A percentile compares a stretch with the other conserved stretches of the same genome.
Evolutionary conservation across 805 yeast species (phyloP).

Genomic region (Metschnikowia baotianmanensis): DNA sequence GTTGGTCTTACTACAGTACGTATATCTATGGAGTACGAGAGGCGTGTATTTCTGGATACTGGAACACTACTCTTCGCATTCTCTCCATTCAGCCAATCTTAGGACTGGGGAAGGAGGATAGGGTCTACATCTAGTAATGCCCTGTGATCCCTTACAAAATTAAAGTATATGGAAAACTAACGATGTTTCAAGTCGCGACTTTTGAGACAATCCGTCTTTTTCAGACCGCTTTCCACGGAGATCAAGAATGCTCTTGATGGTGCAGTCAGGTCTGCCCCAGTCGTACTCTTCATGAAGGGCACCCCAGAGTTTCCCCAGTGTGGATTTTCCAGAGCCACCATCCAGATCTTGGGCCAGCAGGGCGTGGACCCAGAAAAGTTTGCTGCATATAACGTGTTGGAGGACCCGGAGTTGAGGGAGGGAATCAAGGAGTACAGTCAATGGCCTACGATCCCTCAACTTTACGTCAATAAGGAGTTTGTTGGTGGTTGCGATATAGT

Average conservation of each 20-base stretch:
- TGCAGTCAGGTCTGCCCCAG: constrained; percentile 88
- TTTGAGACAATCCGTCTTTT: constrained; percentile 1
- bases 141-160: no score
- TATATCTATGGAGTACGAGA: no score
- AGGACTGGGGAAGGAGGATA: no score
- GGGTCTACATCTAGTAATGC: no score
- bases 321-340: constrained; percentile 95
- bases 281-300: constrained; percentile 97
- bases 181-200: neutral
- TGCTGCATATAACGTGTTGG: constrained; percentile 95
- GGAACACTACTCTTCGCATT: no score
- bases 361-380: constrained; percentile 96
- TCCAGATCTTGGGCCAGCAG: constrained; percentile 88
- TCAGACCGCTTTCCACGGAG: constrained; percentile 66
- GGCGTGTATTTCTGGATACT: no score
- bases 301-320: constrained; percentile 98
- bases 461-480: constrained; percentile 86
- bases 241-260: constrained; percentile 79
- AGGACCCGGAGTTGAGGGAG: constrained; percentile 88
- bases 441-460: constrained; percentile 99
- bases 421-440: constrained; percentile 94
- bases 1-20: constrained; percentile 3
- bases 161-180: neutral
- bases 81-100: no score
- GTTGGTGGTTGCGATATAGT: constrained; percentile 97